These are phyloP conservation scores for Claviceps sp. DNA, from an alignment of 2,329 filamentous ascomycete species.

Conservation along the genomic window DNA sequence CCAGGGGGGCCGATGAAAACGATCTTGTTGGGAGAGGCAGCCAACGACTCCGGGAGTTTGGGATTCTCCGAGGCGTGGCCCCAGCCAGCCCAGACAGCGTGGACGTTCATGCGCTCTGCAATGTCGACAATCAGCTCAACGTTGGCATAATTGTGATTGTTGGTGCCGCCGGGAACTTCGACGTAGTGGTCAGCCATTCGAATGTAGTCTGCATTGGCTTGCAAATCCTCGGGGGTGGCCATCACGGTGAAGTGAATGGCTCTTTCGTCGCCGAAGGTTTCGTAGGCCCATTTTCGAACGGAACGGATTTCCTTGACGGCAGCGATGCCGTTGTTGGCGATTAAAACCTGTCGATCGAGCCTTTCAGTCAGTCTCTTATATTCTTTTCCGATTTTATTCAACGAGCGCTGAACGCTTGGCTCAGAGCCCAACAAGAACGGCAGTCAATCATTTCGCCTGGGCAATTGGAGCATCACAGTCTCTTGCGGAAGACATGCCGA, in stretches of 20 bases:
- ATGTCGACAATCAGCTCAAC: slow-evolving; percentile 98
- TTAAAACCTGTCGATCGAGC: slow-evolving; percentile 56
- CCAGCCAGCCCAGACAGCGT: slow-evolving; percentile 99
- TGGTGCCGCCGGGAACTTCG: slow-evolving; percentile 94
- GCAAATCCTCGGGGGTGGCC: slow-evolving; percentile 95
- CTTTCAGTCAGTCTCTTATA: not conserved
- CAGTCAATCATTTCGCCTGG: not conserved
- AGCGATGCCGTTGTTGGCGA: slow-evolving; percentile 99
- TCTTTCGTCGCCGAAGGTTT: slow-evolving; percentile 95
- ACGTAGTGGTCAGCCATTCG: slow-evolving; percentile 99
- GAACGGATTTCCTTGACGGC: slow-evolving; percentile 99
- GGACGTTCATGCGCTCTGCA: slow-evolving; percentile 95
- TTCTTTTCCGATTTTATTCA: not conserved
- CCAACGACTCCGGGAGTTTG: slow-evolving; percentile 88
- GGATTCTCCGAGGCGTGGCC: slow-evolving; percentile 98
- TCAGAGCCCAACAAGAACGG: not conserved
- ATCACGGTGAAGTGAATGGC: slow-evolving; percentile 99
- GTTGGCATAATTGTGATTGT: slow-evolving; percentile 99
- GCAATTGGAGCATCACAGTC: not conserved
- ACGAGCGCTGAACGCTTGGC: not conserved
- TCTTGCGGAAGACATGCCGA: not conserved
- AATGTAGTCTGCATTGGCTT: slow-evolving; percentile 97
- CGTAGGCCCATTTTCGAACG: slow-evolving; percentile 99
- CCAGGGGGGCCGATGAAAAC: slow-evolving; percentile 97
- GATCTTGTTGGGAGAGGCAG: slow-evolving; percentile 94